Conservation (phyloP, 1,284 basidiomycete species). For the Omphalotus olearius region DNA sequence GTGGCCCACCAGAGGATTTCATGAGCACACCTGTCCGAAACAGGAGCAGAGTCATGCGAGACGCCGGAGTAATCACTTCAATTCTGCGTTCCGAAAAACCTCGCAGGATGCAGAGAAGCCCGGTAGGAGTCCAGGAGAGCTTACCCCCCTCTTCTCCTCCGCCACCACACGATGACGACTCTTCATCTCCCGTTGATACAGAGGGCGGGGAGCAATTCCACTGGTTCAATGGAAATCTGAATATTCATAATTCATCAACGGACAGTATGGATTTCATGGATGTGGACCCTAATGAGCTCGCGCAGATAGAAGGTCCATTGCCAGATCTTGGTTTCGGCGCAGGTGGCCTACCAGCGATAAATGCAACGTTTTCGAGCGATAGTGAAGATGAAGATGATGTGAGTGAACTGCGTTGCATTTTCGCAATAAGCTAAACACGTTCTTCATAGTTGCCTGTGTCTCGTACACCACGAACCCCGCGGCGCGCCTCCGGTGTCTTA, state of each 20-base stretch:
- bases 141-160: constrained; percentile 20
- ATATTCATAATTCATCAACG: constrained; percentile 2
- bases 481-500: background rate
- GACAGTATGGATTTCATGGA: constrained; percentile 21
- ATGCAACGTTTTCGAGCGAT: constrained; percentile 13
- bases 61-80: background rate
- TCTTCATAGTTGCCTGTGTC: background rate
- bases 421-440: background rate
- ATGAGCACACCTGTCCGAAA: background rate
- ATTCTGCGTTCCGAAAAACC: background rate
- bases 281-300: constrained; percentile 10
- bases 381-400: constrained; percentile 15
- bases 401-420: constrained; percentile 1
- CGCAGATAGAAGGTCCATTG: constrained; percentile 10
- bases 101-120: too few relatives aligned
- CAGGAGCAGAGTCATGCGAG: constrained; percentile 1
- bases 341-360: background rate
- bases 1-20: constrained; percentile 28
- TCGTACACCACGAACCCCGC: constrained; percentile 1
- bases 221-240: background rate
- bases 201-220: background rate
- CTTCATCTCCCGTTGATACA: constrained; percentile 4
- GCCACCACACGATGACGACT: constrained; percentile 14
- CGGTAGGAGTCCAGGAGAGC: background rate
- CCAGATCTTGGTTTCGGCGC: constrained; percentile 3